These are phyloP conservation scores for Neurospora intermedia DNA, from an alignment of 495 filamentous ascomycete genomes.

Conservation along the genomic window DNA sequence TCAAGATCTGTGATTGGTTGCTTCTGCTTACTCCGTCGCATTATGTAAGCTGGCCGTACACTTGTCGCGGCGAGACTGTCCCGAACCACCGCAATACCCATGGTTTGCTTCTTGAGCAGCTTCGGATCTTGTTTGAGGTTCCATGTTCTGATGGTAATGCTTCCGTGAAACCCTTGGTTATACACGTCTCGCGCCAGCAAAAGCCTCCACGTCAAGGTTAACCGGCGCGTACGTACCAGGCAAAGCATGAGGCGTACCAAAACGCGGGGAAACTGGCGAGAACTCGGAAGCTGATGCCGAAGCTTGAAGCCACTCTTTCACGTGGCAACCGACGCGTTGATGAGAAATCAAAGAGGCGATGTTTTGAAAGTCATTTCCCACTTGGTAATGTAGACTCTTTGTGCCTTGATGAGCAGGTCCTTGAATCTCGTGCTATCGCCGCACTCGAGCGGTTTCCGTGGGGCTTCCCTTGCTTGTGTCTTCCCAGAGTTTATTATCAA, in stretches of 20 bases:
- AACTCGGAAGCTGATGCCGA: background rate
- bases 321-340: background rate
- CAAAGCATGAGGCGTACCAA: background rate
- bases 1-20: background rate
- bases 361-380: background rate
- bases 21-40: background rate
- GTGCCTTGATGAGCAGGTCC: background rate
- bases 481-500: background rate
- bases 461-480: background rate
- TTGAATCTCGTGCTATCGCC: background rate
- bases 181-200: background rate
- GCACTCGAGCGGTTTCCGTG: background rate
- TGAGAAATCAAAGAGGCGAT: background rate
- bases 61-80: background rate
- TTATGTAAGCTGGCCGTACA: background rate
- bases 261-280: background rate
- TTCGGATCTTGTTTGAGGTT: background rate
- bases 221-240: background rate
- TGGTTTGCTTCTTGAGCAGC: background rate
- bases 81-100: background rate
- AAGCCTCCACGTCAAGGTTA: background rate
- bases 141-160: background rate
- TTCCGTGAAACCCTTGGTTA: background rate
- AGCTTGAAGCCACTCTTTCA: background rate
- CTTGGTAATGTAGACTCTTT: background rate